phyloP scores from a whole-genome alignment of 768 basidiomycete species.

The Rhizopogon vulgaris region DNA sequence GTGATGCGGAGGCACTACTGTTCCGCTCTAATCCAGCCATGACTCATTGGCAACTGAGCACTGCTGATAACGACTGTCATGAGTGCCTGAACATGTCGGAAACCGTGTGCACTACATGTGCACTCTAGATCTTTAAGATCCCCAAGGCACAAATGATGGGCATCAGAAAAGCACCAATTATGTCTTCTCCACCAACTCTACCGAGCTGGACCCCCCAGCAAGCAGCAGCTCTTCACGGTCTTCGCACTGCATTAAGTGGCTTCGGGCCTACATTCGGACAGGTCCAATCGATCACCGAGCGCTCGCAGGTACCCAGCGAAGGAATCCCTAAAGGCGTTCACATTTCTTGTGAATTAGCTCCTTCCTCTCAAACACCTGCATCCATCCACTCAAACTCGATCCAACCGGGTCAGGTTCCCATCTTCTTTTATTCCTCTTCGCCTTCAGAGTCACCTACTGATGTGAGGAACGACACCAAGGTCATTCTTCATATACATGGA shows the following conservation, averaged over 20 bases:
- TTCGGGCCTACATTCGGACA: not conserved
- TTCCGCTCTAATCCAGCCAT: too few relatives aligned
- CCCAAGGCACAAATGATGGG: not conserved
- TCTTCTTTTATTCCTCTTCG: conserved; percentile 11
- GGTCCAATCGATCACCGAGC: not conserved
- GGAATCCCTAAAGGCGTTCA: not conserved
- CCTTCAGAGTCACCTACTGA: not conserved
- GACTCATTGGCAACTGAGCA: too few relatives aligned
- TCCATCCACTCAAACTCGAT: not conserved
- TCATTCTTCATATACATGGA: conserved; percentile 20
- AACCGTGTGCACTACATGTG: too few relatives aligned
- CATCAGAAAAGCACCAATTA: not conserved
- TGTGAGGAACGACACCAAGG: conserved; percentile 1
- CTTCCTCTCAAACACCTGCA: not conserved
- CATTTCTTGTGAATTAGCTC: not conserved
- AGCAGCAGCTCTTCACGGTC: not conserved
- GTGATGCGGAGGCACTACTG: too few relatives aligned
- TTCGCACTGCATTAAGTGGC: not conserved
- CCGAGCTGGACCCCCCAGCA: not conserved
- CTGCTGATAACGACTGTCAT: too few relatives aligned
- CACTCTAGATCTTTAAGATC: too few relatives aligned
- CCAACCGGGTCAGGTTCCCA: conserved; percentile 13
- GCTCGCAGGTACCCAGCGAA: not conserved
- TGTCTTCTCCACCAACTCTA: too few relatives aligned
- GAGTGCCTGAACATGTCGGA: too few relatives aligned